phyloP scores from a whole-genome alignment of 148 eudicot genomes.

The Rhododendron kiyosumense region DNA sequence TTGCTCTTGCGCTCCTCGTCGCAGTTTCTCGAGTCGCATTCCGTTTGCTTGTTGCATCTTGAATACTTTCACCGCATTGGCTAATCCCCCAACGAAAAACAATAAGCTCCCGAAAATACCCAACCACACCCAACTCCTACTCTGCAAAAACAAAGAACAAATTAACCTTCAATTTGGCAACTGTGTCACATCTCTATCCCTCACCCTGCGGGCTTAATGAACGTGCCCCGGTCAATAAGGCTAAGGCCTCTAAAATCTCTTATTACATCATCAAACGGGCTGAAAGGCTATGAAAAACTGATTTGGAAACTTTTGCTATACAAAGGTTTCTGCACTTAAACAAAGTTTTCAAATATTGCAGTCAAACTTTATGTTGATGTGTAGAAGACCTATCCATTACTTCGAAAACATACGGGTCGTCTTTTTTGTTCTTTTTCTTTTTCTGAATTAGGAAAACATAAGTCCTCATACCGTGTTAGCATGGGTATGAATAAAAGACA shows the following conservation, averaged over 20 bases:
- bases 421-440: background rate
- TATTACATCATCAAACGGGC: background rate
- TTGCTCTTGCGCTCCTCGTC: conserved; percentile 81
- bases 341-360: background rate
- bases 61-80: conserved; percentile 76
- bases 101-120: conserved; percentile 64
- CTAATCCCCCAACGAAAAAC: conserved; percentile 62
- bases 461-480: background rate
- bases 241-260: background rate
- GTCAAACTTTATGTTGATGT: background rate
- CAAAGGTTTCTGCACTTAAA: background rate
- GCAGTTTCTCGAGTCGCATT: conserved; percentile 64
- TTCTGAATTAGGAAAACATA: background rate
- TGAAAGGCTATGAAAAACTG: background rate
- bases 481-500: background rate
- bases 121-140: conserved; percentile 57
- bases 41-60: conserved; percentile 65
- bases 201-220: background rate
- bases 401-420: background rate
- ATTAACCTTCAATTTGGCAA: background rate
- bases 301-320: background rate
- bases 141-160: conserved; percentile 31
- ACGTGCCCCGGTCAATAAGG: background rate
- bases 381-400: background rate
- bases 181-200: background rate